Conservation (phyloP, 768 basidiomycete genomes). For the Macrolepiota albuminosa region DNA sequence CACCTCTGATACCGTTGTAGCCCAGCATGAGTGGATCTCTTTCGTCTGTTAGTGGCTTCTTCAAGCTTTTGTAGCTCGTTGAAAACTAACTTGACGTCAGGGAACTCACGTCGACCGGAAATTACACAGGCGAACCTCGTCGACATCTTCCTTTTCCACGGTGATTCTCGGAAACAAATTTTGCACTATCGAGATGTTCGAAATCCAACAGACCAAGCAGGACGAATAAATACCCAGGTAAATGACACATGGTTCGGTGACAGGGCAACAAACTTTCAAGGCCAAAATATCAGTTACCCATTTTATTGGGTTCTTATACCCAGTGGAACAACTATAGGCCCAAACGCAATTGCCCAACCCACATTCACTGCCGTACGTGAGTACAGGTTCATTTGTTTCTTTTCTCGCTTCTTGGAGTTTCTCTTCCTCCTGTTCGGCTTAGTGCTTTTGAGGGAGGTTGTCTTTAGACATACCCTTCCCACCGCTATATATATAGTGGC, state of each 20-base stretch:
- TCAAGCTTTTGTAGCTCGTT: slow-evolving; percentile 10
- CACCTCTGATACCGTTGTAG: slow-evolving; percentile 41
- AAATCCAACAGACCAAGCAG: slow-evolving; percentile 51
- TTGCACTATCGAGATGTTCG: slow-evolving; percentile 33
- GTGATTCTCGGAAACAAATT: slow-evolving; percentile 53
- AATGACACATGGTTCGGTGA: slow-evolving; percentile 75
- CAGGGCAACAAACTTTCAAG: slow-evolving; percentile 44
- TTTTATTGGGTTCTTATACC: slow-evolving; percentile 80
- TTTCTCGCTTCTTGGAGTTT: neutral
- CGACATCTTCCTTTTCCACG: slow-evolving; percentile 75
- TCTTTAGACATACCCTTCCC: neutral
- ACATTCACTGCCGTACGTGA: slow-evolving; percentile 79
- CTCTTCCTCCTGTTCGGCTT: neutral
- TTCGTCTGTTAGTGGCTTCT: slow-evolving; percentile 67
- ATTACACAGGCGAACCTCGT: slow-evolving; percentile 59
- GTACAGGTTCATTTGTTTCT: slow-evolving; percentile 28
- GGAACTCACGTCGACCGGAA: slow-evolving; percentile 71
- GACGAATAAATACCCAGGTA: slow-evolving; percentile 48
- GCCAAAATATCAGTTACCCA: slow-evolving; percentile 54
- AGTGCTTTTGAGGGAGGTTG: neutral
- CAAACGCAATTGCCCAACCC: slow-evolving; percentile 57
- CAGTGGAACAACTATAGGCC: slow-evolving; percentile 48
- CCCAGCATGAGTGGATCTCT: slow-evolving; percentile 72
- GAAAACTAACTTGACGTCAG: slow-evolving; percentile 29
- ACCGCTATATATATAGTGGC: neutral